Base-by-base conservation (phyloP, 148 eudicot genomes). In the Rhododendron mucronatum region DNA sequence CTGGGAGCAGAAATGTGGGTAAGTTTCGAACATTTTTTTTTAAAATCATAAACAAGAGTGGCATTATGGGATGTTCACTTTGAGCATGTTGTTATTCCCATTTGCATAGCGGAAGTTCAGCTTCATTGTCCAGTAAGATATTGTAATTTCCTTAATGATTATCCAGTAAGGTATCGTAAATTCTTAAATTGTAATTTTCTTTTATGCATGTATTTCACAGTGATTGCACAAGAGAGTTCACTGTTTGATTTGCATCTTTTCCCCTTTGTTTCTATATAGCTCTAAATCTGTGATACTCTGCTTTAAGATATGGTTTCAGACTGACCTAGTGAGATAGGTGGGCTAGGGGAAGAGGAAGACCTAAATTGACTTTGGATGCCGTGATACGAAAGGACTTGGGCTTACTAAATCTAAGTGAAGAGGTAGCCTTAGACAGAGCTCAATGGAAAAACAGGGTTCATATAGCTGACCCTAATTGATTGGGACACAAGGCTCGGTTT, bases 1-100 rank as follows among this genome's bases (percentile, higher is more conserved):
- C 65, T 90, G 80, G 93, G 82, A 84, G 87, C 94, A 81, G 96
- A 86, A 88, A 87, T 80, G 85, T 84, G 82, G 92, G 96, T 95
- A 78, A 91, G 92, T 90, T 59, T 13, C 44, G 11, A 20, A 55
- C 57, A 26, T 44, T 44, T 8, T 76, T 76, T 55, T 26, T 73
- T 20, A 48, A 33, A 30, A 65, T 48, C 67, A 33, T 44, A 33
- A 73, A 39, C 28, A 63, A 39, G 41, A 71, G 47, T n/a, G 78
- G 5, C 75, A 7, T n/a, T 65, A 44, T 65, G 26, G 59, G 47
- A 28, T 69, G 16, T 83, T 69, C 9, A 20, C 5, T 63, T 63
- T 82, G 50, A 63, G 44, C 18, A 82, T 61, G 35, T n/a, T 11
- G 15, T 82, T 55, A 33, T 51, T 48, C 48, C 8, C 30, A 63